Percentiles rank a stretch among this genome's conserved stretches.
phyloP scores from a whole-genome alignment of 2,329 filamentous ascomycete genomes.

The Calonectria naviculata region DNA sequence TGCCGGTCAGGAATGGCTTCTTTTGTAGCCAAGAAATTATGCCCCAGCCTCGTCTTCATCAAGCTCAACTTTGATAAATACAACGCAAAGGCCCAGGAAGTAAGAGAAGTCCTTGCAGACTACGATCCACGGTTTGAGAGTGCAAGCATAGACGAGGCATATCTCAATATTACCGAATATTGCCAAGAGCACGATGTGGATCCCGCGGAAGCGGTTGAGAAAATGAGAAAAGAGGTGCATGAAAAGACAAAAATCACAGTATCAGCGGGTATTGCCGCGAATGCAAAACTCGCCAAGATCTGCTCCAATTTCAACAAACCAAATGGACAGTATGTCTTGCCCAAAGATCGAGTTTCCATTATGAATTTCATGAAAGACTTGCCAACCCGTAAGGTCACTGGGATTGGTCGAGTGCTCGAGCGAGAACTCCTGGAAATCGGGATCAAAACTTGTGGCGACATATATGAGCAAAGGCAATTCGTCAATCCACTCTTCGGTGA shows the following conservation, averaged over 20 bases:
- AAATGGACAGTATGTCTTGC: constrained; percentile 87
- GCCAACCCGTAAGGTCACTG: constrained; percentile 91
- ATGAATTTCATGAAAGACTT: constrained; percentile 88
- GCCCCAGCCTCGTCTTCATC: constrained; percentile 84
- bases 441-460: constrained; percentile 88
- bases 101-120: constrained; percentile 82
- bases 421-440: constrained; percentile 90
- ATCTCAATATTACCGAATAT: constrained; percentile 93
- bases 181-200: constrained; percentile 75
- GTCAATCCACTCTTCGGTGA: constrained; percentile 86
- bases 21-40: constrained; percentile 95
- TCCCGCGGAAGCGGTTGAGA: constrained; percentile 79
- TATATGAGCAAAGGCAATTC: constrained; percentile 80
- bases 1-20: constrained; percentile 95
- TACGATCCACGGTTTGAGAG: constrained; percentile 95
- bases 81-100: constrained; percentile 86
- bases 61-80: constrained; percentile 94
- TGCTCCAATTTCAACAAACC: constrained; percentile 97
- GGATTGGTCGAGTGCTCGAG: constrained; percentile 93
- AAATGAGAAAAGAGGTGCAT: constrained; percentile 82
- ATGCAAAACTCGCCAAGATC: constrained; percentile 94
- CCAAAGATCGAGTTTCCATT: constrained; percentile 78
- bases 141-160: constrained; percentile 95
- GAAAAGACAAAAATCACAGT: constrained; percentile 86
- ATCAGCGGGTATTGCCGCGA: constrained; percentile 93